phyloP scores from a whole-genome alignment of 371 early-diverging fungal species.

The Neoconidiobolus thromboides region DNA sequence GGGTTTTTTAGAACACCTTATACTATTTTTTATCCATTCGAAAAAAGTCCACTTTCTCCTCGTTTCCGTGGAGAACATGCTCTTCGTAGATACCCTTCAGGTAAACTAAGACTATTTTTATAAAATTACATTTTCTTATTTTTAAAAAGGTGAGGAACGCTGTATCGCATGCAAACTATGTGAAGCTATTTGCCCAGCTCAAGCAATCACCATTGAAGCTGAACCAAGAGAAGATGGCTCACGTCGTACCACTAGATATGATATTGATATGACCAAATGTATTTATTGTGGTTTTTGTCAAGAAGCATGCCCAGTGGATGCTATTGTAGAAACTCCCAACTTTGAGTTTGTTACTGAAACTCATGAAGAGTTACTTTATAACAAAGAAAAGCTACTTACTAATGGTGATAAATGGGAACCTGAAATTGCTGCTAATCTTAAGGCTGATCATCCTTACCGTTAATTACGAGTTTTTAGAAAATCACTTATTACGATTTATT shows the following conservation, averaged over 20 bases:
- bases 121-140: not conserved
- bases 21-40: conserved; percentile 90
- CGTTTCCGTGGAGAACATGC: conserved; percentile 97
- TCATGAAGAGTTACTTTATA: conserved; percentile 87
- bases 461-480: conserved; percentile 9
- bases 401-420: conserved; percentile 98
- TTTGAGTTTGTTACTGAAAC: conserved; percentile 95
- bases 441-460: conserved; percentile 46
- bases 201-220: conserved; percentile 97
- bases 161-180: conserved; percentile 97
- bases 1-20: conserved; percentile 90
- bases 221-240: conserved; percentile 91
- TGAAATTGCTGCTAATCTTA: conserved; percentile 51
- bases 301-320: conserved; percentile 87
- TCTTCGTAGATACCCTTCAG: conserved; percentile 86
- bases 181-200: conserved; percentile 95
- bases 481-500: no score
- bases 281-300: conserved; percentile 96
- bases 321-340: conserved; percentile 95
- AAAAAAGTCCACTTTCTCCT: conserved; percentile 84
- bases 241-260: conserved; percentile 91
- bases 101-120: conserved; percentile 17
- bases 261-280: conserved; percentile 98
- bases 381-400: conserved; percentile 92
- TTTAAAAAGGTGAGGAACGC: conserved; percentile 71